phyloP scores from a whole-genome alignment of 441 rosid species.

The Biscutella laevigata region DNA sequence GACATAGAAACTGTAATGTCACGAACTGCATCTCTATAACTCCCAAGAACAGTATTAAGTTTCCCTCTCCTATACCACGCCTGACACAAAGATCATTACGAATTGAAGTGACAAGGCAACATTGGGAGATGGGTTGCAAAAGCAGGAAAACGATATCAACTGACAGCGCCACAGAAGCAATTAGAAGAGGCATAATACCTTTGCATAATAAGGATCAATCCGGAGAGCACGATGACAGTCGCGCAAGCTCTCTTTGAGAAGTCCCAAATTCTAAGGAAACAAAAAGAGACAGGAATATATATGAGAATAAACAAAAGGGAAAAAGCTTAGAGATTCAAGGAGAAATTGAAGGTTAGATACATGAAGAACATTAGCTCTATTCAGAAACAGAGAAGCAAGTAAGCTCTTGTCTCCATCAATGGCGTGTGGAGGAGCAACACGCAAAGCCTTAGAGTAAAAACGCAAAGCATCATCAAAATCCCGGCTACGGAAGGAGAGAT shows the following conservation, averaged over 20 bases:
- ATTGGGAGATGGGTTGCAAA: background rate
- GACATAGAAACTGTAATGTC: constrained; percentile 50
- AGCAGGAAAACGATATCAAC: background rate
- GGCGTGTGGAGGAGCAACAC: constrained; percentile 52
- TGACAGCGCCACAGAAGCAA: background rate
- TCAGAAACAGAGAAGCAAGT: constrained; percentile 57
- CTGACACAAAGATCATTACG: constrained; percentile 23
- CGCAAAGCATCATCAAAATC: constrained; percentile 40
- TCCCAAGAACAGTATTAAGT: constrained; percentile 52
- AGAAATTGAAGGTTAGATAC: constrained; percentile 19
- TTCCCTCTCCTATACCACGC: constrained; percentile 91
- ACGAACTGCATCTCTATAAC: constrained; percentile 38
- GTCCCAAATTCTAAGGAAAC: constrained; percentile 53
- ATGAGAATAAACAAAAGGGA: constrained; percentile 3
- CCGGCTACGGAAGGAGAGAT: constrained; percentile 36
- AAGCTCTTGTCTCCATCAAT: constrained; percentile 50
- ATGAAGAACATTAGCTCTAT: constrained; percentile 58
- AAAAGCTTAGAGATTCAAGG: background rate
- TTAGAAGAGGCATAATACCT: too few species aligned
- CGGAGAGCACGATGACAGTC: constrained; percentile 73
- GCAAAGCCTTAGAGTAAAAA: constrained; percentile 67
- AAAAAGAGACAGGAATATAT: constrained; percentile 7
- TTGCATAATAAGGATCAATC: constrained; percentile 55
- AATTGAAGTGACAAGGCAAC: background rate
- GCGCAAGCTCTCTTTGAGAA: constrained; percentile 45